phyloP scores from a whole-genome alignment of 352 stramenopile genomes.

The Peronospora belbahrii region DNA sequence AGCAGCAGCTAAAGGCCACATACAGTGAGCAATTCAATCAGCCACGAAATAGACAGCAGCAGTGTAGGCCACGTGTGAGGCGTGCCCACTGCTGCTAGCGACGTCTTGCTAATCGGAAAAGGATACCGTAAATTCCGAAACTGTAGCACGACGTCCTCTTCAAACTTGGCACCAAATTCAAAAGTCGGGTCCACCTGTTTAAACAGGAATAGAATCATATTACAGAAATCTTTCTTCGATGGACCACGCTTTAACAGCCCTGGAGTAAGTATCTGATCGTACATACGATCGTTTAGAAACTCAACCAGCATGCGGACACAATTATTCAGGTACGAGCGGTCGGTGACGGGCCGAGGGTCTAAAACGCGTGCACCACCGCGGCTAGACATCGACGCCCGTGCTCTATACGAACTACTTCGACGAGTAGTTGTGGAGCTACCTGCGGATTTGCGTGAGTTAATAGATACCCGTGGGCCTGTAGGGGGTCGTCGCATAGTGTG shows the following conservation, averaged over 20 bases:
- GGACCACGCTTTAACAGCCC: constrained; percentile 89
- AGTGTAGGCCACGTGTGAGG: constrained; percentile 95
- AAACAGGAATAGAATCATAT: constrained; percentile 97
- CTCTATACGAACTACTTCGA: constrained; percentile 60
- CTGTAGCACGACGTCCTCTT: constrained; percentile 64
- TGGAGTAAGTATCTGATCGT: constrained; percentile 86
- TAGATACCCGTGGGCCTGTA: constrained; percentile 31
- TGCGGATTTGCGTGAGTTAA: constrained; percentile 43
- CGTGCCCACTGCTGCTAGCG: constrained; percentile 89
- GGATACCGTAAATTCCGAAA: constrained; percentile 89
- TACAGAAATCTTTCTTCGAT: constrained; percentile 95
- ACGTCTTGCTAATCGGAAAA: constrained; percentile 94
- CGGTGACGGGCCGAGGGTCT: constrained; percentile 81
- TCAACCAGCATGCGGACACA: constrained; percentile 91
- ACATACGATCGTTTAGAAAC: constrained; percentile 89
- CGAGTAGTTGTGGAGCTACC: constrained; percentile 22
- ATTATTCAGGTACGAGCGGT: constrained; percentile 89
- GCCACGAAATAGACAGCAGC: constrained; percentile 93
- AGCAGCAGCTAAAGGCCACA: no score
- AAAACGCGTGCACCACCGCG: constrained; percentile 30
- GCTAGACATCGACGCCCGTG: constrained; percentile 43
- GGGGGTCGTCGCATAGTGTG: constrained; percentile 11
- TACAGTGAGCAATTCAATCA: constrained; percentile 92
- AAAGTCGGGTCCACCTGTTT: constrained; percentile 90
- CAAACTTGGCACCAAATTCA: constrained; percentile 63